phyloP scores from a whole-genome alignment of 2,329 filamentous ascomycete species.

The Davidsoniella australis region DNA sequence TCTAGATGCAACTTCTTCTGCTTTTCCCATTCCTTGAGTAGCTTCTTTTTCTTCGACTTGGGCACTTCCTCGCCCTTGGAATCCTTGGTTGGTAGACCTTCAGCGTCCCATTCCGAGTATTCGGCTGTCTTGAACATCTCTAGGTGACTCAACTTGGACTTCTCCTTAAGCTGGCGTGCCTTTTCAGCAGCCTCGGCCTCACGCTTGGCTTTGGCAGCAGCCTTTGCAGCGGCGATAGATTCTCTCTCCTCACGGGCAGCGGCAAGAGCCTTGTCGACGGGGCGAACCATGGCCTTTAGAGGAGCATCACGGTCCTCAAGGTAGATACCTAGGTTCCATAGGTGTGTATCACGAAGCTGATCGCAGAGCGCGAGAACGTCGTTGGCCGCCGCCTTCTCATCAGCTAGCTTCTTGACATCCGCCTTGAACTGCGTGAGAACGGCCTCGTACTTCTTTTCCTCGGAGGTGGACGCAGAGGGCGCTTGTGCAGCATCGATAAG shows the following conservation, averaged over 20 bases:
- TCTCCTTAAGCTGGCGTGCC: conserved; percentile 24
- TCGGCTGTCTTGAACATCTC: conserved; percentile 41
- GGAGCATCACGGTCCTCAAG: conserved; percentile 62
- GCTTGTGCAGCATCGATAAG: conserved; percentile 32
- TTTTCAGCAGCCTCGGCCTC: conserved; percentile 37
- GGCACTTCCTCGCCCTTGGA: conserved; percentile 63
- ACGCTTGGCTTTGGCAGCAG: conserved; percentile 33
- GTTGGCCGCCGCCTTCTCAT: conserved; percentile 33
- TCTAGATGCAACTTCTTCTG: conserved; percentile 76
- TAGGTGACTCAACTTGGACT: conserved; percentile 36
- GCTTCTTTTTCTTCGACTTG: conserved; percentile 64
- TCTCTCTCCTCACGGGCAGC: conserved; percentile 42
- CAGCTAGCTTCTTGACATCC: conserved; percentile 34
- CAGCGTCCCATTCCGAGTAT: conserved; percentile 65
- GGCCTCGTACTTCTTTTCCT: conserved; percentile 20
- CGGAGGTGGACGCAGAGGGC: conserved; percentile 27
- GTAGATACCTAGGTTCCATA: conserved; percentile 72
- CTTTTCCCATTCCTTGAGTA: conserved; percentile 76
- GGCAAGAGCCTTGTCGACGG: conserved; percentile 38
- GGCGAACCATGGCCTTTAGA: conserved; percentile 56
- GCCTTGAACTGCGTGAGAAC: conserved; percentile 36
- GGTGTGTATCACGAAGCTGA: conserved; percentile 59
- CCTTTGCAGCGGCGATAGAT: conserved; percentile 36
- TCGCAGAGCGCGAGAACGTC: conserved; percentile 64
- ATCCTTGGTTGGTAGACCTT: conserved; percentile 64